Conservation (phyloP, 2,329 filamentous ascomycete species). For the Beauveria sp. region DNA sequence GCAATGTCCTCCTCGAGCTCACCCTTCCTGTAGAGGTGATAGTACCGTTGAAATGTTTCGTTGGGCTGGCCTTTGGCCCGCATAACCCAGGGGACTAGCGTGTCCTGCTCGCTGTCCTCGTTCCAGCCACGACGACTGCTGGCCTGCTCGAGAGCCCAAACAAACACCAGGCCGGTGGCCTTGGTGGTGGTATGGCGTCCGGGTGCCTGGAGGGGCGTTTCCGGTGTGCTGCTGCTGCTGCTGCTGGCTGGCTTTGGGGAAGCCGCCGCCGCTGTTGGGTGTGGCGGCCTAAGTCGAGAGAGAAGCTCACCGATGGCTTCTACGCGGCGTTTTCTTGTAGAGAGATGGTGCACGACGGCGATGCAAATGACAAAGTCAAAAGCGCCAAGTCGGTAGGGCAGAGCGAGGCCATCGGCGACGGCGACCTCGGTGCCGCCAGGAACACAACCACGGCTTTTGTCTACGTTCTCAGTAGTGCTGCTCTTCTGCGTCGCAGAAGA, state of each 20-base stretch:
- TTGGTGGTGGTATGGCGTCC: slow-evolving; percentile 14
- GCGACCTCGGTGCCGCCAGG: slow-evolving; percentile 53
- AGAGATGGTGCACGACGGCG: slow-evolving; percentile 89
- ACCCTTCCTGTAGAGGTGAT: slow-evolving; percentile 81
- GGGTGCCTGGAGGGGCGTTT: slow-evolving; percentile 4
- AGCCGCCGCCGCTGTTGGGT: slow-evolving; percentile 43
- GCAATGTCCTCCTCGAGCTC: slow-evolving; percentile 77
- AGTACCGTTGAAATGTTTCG: slow-evolving; percentile 77
- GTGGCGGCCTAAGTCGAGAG: background rate
- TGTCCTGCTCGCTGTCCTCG: slow-evolving; percentile 74
- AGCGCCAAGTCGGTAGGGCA: slow-evolving; percentile 60
- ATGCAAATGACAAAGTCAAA: slow-evolving; percentile 87
- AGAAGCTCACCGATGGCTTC: slow-evolving; percentile 67
- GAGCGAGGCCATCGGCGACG: slow-evolving; percentile 73
- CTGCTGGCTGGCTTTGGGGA: background rate
- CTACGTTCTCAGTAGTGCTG: background rate
- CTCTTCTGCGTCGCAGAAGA: background rate
- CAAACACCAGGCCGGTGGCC: slow-evolving; percentile 74
- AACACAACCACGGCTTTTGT: background rate
- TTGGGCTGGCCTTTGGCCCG: slow-evolving; percentile 28
- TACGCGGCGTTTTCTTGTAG: slow-evolving; percentile 63
- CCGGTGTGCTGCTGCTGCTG: background rate
- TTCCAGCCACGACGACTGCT: slow-evolving; percentile 83
- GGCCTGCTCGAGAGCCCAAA: slow-evolving; percentile 93
- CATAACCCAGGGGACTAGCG: slow-evolving; percentile 93